Evolutionary conservation across 148 eudicot genomes (phyloP), one percentile per base, ranked within the genome.

Genomic region (Rhododendron williamsianum): DNA sequence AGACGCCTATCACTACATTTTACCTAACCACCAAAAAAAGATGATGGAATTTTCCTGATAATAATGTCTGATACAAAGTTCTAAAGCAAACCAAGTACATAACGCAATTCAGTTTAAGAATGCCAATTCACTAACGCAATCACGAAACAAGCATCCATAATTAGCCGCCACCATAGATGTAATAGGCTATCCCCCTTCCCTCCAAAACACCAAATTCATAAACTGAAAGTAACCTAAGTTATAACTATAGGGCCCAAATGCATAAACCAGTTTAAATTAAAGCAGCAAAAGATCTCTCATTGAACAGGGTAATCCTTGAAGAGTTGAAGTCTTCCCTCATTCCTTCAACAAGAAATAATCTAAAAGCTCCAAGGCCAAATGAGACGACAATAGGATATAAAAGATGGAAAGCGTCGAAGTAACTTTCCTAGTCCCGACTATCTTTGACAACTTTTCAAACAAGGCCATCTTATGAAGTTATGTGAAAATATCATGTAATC

Each of bases 371-470:
- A 38, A 18, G 23, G n/a, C 79, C 49, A 41, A 41, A 76, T 76
- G 46, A 76, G 49, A 76, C 16, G 13, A 76, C 25, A 1, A 41
- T 19, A 38, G 21, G 41, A 21, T 21, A 19, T 38, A 21, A 76
- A 36, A 76, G 25, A 41, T 38, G 27, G 79, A 41, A 21, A 6
- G 79, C 12, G 1, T 38, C 27, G 1, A 76, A 74, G 46, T 7
- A 74, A 76, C 46, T 38, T 41, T 38, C 79, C 9, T 36, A 7
- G 43, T 73, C 43, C 43, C 21, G 10, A 73, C 43, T 35, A 13
- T 73, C 77, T 35, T 73, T 16, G 76, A 72, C 76, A 72, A 65
- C 79, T 38, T 76, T 19, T 76, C 79, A 38, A 76, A 19, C n/a
- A 36, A 76, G 79, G 79, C 27, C 49, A 7, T 18, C 49, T 73